Conservation (phyloP, 345 rosid species). For the Salix koriyanagi region DNA sequence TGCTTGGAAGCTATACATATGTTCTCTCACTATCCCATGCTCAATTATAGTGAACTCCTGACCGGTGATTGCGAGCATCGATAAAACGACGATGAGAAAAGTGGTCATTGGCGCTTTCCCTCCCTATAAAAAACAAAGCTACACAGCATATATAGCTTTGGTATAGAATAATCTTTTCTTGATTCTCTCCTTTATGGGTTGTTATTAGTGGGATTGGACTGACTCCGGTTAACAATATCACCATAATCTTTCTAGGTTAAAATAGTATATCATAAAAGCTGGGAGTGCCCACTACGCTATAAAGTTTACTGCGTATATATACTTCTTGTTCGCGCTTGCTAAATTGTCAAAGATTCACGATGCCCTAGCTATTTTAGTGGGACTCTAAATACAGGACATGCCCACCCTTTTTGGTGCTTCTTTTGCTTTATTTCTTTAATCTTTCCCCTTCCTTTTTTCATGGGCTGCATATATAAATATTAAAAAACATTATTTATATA, state of each 20-base stretch:
- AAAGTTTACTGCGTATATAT: neutral
- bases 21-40: neutral
- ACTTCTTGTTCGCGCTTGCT: slow-evolving; percentile 1
- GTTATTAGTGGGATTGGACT: slow-evolving; percentile 21
- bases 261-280: slow-evolving; percentile 9
- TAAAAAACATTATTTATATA: slow-evolving; percentile 9
- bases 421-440: slow-evolving; percentile 20
- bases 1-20: too few species aligned
- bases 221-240: slow-evolving; percentile 6
- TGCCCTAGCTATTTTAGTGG: slow-evolving; percentile 20
- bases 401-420: neutral
- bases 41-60: neutral
- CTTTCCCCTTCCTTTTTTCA: slow-evolving; percentile 36
- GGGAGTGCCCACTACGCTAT: slow-evolving; percentile 1
- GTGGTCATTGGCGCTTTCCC: neutral
- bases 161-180: neutral
- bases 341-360: slow-evolving; percentile 16
- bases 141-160: slow-evolving; percentile 7
- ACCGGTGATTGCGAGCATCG: neutral
- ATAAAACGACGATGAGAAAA: neutral
- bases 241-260: neutral
- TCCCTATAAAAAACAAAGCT: slow-evolving; percentile 11
- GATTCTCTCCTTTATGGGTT: neutral
- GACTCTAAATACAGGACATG: slow-evolving; percentile 21
- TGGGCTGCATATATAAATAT: slow-evolving; percentile 28